A percentile compares a stretch with the other conserved stretches of the same genome.
phyloP scores from a whole-genome alignment of 805 yeast species.

The Blastobotrys americana region DNA sequence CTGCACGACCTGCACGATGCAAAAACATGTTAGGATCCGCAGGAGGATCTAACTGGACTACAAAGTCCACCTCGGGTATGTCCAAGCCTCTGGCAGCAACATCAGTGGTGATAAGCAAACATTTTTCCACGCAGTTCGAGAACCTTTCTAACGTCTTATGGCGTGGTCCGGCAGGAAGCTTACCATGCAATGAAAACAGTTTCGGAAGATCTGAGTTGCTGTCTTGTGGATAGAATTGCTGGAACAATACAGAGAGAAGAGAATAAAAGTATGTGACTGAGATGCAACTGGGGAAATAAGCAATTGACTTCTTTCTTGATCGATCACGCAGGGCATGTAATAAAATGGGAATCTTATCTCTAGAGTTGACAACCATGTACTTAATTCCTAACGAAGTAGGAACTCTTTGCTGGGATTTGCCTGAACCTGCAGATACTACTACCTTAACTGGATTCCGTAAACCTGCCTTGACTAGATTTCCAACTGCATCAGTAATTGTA shows the following conservation, averaged over 20 bases:
- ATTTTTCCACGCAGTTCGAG: conserved; percentile 39
- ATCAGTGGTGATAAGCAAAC: conserved; percentile 83
- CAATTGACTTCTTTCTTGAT: conserved; percentile 72
- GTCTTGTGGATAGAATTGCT: conserved; percentile 14
- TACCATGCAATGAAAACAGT: conserved; percentile 82
- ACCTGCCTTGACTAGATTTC: conserved; percentile 75
- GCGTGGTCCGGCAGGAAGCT: conserved; percentile 73
- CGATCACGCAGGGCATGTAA: conserved; percentile 46
- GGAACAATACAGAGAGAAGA: conserved; percentile 39
- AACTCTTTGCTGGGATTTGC: conserved; percentile 30
- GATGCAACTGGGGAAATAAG: conserved; percentile 86
- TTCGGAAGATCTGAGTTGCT: conserved; percentile 28
- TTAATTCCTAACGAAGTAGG: conserved; percentile 61
- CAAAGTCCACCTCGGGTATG: conserved; percentile 89
- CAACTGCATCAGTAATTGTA: conserved; percentile 77
- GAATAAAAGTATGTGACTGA: conserved; percentile 72
- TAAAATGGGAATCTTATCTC: conserved; percentile 52
- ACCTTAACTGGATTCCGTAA: conserved; percentile 89
- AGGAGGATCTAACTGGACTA: conserved; percentile 92
- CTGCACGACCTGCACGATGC: conserved; percentile 94
- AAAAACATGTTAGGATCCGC: conserved; percentile 85
- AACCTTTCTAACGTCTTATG: conserved; percentile 63
- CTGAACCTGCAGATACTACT: conserved; percentile 56
- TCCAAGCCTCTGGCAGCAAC: conserved; percentile 98
- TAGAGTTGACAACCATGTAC: conserved; percentile 54